These are phyloP conservation scores for Neurospora intermedia DNA, from an alignment of 495 filamentous ascomycete genomes.

Conservation along the genomic window DNA sequence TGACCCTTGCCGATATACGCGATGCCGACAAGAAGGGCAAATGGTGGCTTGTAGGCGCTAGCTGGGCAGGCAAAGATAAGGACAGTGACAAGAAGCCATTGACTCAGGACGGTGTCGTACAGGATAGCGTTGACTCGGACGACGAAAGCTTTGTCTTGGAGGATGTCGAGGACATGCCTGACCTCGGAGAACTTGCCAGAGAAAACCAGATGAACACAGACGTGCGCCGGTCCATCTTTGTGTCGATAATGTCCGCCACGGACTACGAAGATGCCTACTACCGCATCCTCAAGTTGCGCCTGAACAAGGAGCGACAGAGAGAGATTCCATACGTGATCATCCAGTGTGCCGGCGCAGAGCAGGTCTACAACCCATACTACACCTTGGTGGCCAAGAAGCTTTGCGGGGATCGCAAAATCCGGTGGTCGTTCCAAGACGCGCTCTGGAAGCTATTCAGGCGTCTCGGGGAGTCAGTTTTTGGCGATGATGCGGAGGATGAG, in stretches of 20 bases:
- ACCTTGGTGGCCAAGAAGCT: conserved; percentile 68
- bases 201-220: conserved; percentile 93
- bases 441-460: conserved; percentile 82
- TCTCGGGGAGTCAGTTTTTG: conserved; percentile 63
- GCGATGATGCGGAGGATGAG: conserved; percentile 39
- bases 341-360: conserved; percentile 76
- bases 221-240: conserved; percentile 82
- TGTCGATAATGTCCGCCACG: conserved; percentile 75
- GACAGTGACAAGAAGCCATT: conserved; percentile 10
- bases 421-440: conserved; percentile 73
- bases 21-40: conserved; percentile 80
- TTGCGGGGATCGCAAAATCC: conserved; percentile 59
- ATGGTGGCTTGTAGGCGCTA: conserved; percentile 96
- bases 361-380: conserved; percentile 87
- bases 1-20: conserved; percentile 69
- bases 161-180: conserved; percentile 42
- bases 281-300: conserved; percentile 65
- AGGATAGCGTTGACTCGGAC: conserved; percentile 17
- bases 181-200: conserved; percentile 63
- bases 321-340: conserved; percentile 84
- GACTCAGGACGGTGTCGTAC: conserved; percentile 26
- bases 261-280: conserved; percentile 77
- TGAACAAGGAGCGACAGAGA: conserved; percentile 75
- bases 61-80: conserved; percentile 51
- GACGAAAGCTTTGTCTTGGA: conserved; percentile 18